Evolutionary conservation across 306 rosid species (phyloP).

Genomic region (Lathyrus oleraceus): DNA sequence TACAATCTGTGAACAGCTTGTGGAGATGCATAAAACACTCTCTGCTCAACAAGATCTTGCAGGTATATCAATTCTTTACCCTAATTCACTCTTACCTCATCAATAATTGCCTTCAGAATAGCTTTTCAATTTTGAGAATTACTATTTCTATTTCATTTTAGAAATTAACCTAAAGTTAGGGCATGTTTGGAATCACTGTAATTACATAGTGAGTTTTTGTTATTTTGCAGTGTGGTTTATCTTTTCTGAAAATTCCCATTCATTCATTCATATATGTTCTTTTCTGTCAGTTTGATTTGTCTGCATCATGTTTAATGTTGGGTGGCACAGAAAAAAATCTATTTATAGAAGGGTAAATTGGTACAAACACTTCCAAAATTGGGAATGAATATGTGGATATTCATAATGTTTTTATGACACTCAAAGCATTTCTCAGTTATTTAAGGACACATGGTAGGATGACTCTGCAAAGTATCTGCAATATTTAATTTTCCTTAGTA

Average conservation of each 20-base stretch:
- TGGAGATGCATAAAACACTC: constrained; percentile 78
- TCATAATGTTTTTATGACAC: not conserved
- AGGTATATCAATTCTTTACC: constrained; percentile 39
- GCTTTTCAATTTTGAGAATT: not conserved
- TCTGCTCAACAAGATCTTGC: constrained; percentile 85
- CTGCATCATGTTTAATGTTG: constrained; percentile 7
- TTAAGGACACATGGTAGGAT: constrained; percentile 13
- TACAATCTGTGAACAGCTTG: constrained; percentile 78
- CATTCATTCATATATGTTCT: not conserved
- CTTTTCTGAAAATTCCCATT: not conserved
- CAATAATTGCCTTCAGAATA: not conserved
- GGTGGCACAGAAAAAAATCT: not conserved
- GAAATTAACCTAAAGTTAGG: not conserved
- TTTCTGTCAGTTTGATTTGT: not conserved
- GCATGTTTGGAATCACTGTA: not conserved
- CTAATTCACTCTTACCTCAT: not conserved
- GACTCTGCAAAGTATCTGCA: constrained; percentile 20
- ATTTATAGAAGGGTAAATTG: constrained; percentile 1
- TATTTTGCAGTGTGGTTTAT: not conserved
- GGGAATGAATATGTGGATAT: not conserved
- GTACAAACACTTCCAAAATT: not conserved
- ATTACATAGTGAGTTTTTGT: not conserved
- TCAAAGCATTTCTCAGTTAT: not conserved
- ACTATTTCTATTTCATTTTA: not conserved
- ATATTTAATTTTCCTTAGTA: not conserved